Conservation (phyloP, 257 asterid genomes). For the Ballota nigra region DNA sequence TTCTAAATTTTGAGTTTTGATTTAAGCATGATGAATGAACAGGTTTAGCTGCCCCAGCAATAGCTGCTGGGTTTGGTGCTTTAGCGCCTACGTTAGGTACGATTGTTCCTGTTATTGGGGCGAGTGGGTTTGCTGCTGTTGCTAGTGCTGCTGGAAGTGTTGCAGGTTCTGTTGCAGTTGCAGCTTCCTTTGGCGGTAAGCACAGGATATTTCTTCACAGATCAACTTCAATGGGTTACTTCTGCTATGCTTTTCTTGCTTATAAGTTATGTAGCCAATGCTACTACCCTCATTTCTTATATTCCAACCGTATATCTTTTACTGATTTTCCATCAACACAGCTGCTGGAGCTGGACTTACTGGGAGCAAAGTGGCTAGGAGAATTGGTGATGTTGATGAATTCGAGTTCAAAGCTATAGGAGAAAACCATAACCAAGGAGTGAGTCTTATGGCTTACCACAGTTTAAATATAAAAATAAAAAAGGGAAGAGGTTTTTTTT, state of each 20-base stretch:
- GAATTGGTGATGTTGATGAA: slow-evolving; percentile 91
- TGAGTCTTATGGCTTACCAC: slow-evolving; percentile 36
- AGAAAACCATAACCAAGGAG: slow-evolving; percentile 94
- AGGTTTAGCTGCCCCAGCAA: slow-evolving; percentile 99
- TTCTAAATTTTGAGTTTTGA: not conserved
- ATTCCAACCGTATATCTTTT: not conserved
- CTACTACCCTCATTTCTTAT: not conserved
- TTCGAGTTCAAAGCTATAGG: slow-evolving; percentile 89
- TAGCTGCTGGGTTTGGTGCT: slow-evolving; percentile 93
- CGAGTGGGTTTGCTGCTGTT: slow-evolving; percentile 90
- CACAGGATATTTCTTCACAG: not conserved
- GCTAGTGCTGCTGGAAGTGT: slow-evolving; percentile 96
- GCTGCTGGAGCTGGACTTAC: slow-evolving; percentile 99
- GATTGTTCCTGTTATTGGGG: slow-evolving; percentile 87
- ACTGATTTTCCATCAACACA: slow-evolving; percentile 27
- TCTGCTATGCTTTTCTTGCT: not conserved
- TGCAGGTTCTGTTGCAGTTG: slow-evolving; percentile 98
- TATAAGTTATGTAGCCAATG: not conserved
- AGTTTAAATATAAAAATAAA: not conserved
- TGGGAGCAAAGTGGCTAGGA: slow-evolving; percentile 88
- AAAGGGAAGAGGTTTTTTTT: not conserved
- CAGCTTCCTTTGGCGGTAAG: slow-evolving; percentile 94
- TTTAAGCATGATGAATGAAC: not conserved
- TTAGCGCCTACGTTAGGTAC: slow-evolving; percentile 90
- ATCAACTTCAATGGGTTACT: slow-evolving; percentile 8